phyloP scores from a whole-genome alignment of 331 rosid species.

The Malus hybrid region DNA sequence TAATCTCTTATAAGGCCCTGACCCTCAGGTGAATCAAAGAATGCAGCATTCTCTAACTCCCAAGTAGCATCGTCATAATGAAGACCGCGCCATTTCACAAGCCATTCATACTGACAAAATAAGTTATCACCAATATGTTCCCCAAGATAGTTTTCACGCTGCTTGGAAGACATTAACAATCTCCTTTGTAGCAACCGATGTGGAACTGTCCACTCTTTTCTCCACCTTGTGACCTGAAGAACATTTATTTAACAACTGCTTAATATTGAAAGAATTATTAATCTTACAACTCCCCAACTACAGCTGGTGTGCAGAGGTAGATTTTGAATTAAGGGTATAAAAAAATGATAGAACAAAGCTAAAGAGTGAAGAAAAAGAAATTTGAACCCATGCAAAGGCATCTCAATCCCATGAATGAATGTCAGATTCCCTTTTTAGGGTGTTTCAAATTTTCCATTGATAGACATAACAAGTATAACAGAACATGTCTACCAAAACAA shows the following conservation, averaged over 20 bases:
- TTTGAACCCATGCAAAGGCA: not conserved
- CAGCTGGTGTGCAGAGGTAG: not conserved
- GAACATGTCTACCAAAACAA: not conserved
- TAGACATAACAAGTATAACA: not conserved
- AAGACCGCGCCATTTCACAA: conserved; percentile 70
- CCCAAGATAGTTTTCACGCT: conserved; percentile 16
- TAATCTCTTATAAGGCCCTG: conserved; percentile 39
- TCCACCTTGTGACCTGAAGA: conserved; percentile 36
- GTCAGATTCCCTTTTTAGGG: not conserved
- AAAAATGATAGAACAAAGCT: not conserved
- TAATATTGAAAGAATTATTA: not conserved
- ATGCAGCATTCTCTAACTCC: conserved; percentile 56
- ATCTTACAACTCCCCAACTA: not conserved
- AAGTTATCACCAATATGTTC: conserved; percentile 25
- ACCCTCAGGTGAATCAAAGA: conserved; percentile 39
- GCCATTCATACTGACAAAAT: conserved; percentile 45
- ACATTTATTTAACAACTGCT: not conserved
- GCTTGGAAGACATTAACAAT: conserved; percentile 20
- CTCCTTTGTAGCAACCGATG: conserved; percentile 57
- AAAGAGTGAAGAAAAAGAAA: not conserved
- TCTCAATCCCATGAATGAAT: conserved; percentile 2
- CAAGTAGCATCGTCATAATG: conserved; percentile 58
- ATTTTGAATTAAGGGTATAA: not conserved
- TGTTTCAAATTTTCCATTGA: not conserved
- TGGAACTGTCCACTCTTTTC: conserved; percentile 55